phyloP scores from a whole-genome alignment of 1,139 yeast genomes.

The Komagataea norvegica region DNA sequence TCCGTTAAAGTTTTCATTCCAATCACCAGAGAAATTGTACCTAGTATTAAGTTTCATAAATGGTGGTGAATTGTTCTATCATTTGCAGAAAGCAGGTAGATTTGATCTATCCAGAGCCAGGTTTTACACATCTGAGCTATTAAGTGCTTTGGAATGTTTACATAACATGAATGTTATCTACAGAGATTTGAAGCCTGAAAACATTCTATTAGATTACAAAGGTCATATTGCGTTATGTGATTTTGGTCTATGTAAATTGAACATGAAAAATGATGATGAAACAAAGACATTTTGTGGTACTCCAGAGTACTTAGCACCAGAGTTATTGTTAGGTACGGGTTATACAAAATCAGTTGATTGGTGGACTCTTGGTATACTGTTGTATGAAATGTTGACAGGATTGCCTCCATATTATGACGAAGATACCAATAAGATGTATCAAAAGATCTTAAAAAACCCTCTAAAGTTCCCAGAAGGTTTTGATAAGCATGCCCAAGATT shows the following conservation, averaged over 20 bases:
- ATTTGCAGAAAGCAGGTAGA: conserved; percentile 84
- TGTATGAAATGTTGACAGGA: conserved; percentile 95
- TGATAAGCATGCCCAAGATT: conserved; percentile 84
- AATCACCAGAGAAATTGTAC: conserved; percentile 89
- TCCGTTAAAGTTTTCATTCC: conserved; percentile 94
- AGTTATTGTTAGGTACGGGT: conserved; percentile 83
- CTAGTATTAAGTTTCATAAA: conserved; percentile 88
- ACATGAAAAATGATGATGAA: conserved; percentile 84
- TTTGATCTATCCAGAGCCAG: conserved; percentile 87
- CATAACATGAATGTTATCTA: conserved; percentile 90
- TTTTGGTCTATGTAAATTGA: conserved; percentile 91
- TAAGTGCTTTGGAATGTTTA: conserved; percentile 86
- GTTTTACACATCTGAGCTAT: conserved; percentile 88
- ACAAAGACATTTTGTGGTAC: conserved; percentile 97
- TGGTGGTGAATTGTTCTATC: conserved; percentile 97
- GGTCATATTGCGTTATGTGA: conserved; percentile 98
- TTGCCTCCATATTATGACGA: conserved; percentile 96
- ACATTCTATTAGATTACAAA: conserved; percentile 86
- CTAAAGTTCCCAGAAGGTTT: conserved; percentile 83
- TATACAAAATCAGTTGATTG: conserved; percentile 95
- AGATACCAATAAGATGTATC: conserved; percentile 90
- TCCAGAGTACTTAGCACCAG: conserved; percentile 96
- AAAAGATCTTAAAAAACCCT: conserved; percentile 86
- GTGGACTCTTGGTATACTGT: conserved; percentile 94
- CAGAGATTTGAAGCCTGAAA: conserved; percentile 94